Conservation (phyloP, 1,139 yeast species). For the Suhomyces chickasaworum region DNA sequence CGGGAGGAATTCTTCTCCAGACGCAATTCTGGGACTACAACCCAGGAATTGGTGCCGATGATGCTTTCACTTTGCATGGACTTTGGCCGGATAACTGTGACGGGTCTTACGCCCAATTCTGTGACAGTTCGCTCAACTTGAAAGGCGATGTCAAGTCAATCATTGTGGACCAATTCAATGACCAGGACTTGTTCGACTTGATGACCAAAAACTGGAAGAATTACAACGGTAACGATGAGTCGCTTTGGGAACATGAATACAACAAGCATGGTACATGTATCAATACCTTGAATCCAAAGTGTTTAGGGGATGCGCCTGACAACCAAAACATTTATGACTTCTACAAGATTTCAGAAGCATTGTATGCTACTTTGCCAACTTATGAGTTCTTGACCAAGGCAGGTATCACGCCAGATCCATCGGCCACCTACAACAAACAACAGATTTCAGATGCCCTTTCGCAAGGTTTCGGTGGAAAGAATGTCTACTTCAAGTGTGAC, state of each 20-base stretch:
- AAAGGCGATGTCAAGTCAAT: slow-evolving; percentile 44
- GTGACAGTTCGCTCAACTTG: slow-evolving; percentile 62
- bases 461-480: slow-evolving; percentile 56
- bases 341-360: slow-evolving; percentile 62
- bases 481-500: slow-evolving; percentile 75
- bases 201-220: slow-evolving; percentile 78
- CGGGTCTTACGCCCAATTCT: slow-evolving; percentile 70
- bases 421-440: slow-evolving; percentile 60
- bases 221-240: slow-evolving; percentile 68
- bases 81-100: slow-evolving; percentile 84
- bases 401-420: slow-evolving; percentile 68
- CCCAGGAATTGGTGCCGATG: slow-evolving; percentile 72
- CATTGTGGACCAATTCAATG: slow-evolving; percentile 49
- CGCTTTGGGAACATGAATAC: slow-evolving; percentile 90
- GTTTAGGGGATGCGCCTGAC: slow-evolving; percentile 52
- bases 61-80: slow-evolving; percentile 82
- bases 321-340: slow-evolving; percentile 77
- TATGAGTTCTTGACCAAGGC: slow-evolving; percentile 64
- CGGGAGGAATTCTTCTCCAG: slow-evolving; percentile 81
- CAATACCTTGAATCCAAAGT: slow-evolving; percentile 70
- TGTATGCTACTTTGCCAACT: slow-evolving; percentile 70
- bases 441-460: slow-evolving; percentile 68
- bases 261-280: slow-evolving; percentile 96
- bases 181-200: slow-evolving; percentile 52
- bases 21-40: slow-evolving; percentile 95